Evolutionary conservation across 305 asterid species (phyloP), one percentile per base, ranked within the genome.

Genomic region (Solanum hybrid): DNA sequence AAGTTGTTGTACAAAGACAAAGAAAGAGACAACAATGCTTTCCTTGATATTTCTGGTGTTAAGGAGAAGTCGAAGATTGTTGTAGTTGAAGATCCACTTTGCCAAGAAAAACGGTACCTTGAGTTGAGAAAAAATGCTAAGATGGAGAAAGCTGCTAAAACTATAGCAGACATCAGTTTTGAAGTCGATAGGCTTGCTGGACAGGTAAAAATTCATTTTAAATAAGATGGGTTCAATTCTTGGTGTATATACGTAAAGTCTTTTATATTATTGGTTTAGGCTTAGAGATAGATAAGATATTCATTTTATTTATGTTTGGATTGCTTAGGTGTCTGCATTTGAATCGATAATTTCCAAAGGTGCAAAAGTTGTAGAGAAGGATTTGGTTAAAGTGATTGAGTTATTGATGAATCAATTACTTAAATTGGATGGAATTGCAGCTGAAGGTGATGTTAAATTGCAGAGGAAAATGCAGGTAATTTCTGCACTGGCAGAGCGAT

Each of bases 61-160:
- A 97, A 97, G 90, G 97, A 97, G 86, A 97, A 96, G 87, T 97
- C 99, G 1, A 97, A 97, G 91, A 61, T 97, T 77, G 96, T 97
- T 90, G 84, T 97, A 36, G 89, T 93, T 71, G 98, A 97, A 92
- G 99, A 97, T 71, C 96, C 97, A 4, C 92, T 96, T 46, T 95
- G 98, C 94, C 95, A 93, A 90, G 99, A 97, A 86, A 96, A 94
- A 78, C 94, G 99, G 28, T 93, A 86, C 87, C 11, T 97, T 8
- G 98, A 97, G 91, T 93, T 94, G 96, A 93, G 92, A 90, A 96
- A 91, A 90, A 96, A 79, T 34, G 97, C 97, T 5, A 93, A 93
- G 57, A 86, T 95, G 94, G 99, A 96, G 83, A 96, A 92, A 91
- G 94, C 95, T 61, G 94, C 98, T 0, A 95, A 94, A 91, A 88